A percentile compares a stretch with the other conserved stretches of the same genome.
Conservation (phyloP, 1,284 basidiomycete genomes). For the Trichosporon asahii region DNA sequence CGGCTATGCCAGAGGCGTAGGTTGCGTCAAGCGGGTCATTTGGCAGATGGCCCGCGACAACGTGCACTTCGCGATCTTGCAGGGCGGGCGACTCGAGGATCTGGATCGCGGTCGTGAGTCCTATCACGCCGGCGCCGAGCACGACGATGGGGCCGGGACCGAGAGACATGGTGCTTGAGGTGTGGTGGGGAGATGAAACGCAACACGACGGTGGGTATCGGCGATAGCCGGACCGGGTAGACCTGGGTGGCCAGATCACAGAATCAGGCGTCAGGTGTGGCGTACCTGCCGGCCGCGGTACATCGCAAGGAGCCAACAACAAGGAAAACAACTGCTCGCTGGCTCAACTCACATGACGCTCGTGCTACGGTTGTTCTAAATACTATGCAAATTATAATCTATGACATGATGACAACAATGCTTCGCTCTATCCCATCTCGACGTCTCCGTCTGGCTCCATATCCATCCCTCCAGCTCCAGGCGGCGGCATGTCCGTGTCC, state of each 20-base stretch:
- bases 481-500: neutral
- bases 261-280: neutral
- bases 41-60: constrained; percentile 44
- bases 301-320: neutral
- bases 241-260: neutral
- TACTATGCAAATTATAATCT: constrained; percentile 6
- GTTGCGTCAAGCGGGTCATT: constrained; percentile 37
- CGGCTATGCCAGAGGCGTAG: constrained; percentile 45
- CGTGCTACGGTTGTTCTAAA: neutral
- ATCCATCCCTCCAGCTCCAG: neutral
- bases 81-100: constrained; percentile 33
- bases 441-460: constrained; percentile 3
- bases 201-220: neutral
- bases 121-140: constrained; percentile 47
- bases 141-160: constrained; percentile 33
- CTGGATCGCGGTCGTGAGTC: constrained; percentile 46
- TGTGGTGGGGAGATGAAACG: neutral
- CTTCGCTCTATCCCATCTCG: neutral
- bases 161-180: neutral
- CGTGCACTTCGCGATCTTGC: constrained; percentile 28
- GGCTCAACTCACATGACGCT: neutral
- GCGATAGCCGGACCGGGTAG: neutral
- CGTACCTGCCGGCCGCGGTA: neutral
- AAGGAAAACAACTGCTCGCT: neutral
- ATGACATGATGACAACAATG: constrained; percentile 8